Base-by-base conservation (phyloP, 1,139 yeast species). In the Yamadazyma dushanensis region DNA sequence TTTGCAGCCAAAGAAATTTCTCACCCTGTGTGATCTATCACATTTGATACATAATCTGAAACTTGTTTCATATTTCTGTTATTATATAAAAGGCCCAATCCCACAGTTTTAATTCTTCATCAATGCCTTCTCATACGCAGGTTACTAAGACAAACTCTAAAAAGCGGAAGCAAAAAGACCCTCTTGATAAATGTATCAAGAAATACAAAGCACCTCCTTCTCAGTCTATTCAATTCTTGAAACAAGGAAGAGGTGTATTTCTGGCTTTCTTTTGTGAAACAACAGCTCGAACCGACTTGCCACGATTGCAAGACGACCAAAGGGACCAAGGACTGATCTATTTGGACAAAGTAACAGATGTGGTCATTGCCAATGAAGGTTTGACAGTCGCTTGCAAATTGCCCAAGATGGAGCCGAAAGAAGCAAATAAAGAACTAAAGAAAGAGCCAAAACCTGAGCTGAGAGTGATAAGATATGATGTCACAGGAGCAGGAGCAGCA, bases 1-100 rank as follows among this genome's bases (percentile, higher is more conserved):
- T 31, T 31, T 25, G 34, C 34, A 31, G 34, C 34, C 34, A 20
- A 17, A 24, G 18, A 29, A 29, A 24, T 25, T 15, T 15, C 27
- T n/a, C n/a, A n/a, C n/a, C 15, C 26, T 24, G 18, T 13, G 31
- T 19, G 31, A 29, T 20, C 10, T n/a, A 29, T 20, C 30, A 18
- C 30, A 19, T 20, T 11, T 25, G 18, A 25, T 14, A 25, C 18
- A 10, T 24, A 24, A 25, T 15, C 18, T 25, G 27, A 25, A 4
- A 25, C 27, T 5, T 4, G n/a, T 7, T 25, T 8, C 14, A 13
- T 4, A 25, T 10, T 13, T 25, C 9, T 19, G 8, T 19, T 19
- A n/a, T 19, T 19, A 9, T 21, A 21, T 21, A 21, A 21, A 21
- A 21, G n/a, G 5, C 24, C 24, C n/a, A 5, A 6, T 21, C n/a